phyloP scores from a whole-genome alignment of 2,329 filamentous ascomycete genomes.

The Cercospora janseana region DNA sequence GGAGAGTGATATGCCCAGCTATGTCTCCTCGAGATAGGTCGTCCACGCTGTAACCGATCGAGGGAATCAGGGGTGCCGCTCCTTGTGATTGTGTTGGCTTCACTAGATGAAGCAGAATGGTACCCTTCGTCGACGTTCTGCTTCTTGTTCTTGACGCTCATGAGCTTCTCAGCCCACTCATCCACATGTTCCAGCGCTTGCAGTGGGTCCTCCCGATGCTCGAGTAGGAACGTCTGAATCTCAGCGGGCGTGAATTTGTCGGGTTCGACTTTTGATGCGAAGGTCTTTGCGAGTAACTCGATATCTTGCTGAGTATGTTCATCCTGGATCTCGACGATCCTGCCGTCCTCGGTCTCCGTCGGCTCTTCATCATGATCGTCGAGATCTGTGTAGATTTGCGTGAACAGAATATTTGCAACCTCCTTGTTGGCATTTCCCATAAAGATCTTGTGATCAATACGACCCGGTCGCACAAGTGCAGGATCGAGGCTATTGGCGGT shows the following conservation, averaged over 20 bases:
- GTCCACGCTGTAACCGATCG: not conserved
- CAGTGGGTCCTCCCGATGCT: constrained; percentile 46
- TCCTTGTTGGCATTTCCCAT: constrained; percentile 50
- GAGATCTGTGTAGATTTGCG: constrained; percentile 33
- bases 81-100: not conserved
- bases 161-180: constrained; percentile 39
- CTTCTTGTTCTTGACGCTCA: constrained; percentile 16
- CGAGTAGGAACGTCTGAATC: constrained; percentile 51
- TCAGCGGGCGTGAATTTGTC: constrained; percentile 50
- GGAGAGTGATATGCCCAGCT: not conserved
- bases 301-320: constrained; percentile 27
- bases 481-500: constrained; percentile 68
- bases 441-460: constrained; percentile 64
- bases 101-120: not conserved
- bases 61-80: not conserved
- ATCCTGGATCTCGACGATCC: not conserved
- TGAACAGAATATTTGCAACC: constrained; percentile 43
- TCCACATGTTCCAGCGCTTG: constrained; percentile 44
- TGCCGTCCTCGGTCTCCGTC: constrained; percentile 5
- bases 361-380: constrained; percentile 11
- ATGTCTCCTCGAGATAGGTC: constrained; percentile 4
- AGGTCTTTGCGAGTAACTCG: constrained; percentile 42
- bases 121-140: constrained; percentile 21
- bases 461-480: constrained; percentile 68
- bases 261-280: constrained; percentile 46